phyloP scores from a whole-genome alignment of 306 rosid genomes.

The Castanea mollissima region DNA sequence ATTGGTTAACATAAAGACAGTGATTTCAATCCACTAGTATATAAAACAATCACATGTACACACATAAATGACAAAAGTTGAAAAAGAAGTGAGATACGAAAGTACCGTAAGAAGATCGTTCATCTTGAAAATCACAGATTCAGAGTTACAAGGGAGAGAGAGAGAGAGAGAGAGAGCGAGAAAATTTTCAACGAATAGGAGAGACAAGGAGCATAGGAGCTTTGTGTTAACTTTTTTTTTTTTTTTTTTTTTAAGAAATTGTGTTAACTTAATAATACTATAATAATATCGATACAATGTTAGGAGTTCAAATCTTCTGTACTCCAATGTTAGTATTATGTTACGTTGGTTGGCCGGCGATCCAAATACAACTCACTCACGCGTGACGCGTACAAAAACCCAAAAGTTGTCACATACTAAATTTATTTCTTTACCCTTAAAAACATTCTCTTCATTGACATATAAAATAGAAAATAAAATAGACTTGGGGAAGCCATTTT shows the following conservation, averaged over 20 bases:
- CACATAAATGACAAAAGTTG: background rate
- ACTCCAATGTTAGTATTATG: background rate
- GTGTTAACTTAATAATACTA: background rate
- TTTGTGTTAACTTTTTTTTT: background rate
- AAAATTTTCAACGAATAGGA: background rate
- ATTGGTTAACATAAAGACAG: background rate
- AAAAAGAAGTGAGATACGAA: conserved; percentile 10
- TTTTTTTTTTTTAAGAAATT: no score
- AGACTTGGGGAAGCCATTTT: no score
- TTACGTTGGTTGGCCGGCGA: conserved; percentile 46
- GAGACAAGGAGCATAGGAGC: background rate
- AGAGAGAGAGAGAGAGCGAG: background rate
- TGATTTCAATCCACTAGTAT: conserved; percentile 23
- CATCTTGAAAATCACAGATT: conserved; percentile 48
- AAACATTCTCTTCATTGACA: no score
- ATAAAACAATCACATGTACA: background rate
- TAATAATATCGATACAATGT: background rate
- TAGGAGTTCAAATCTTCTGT: background rate
- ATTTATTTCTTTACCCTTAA: no score
- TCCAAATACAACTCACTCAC: conserved; percentile 6
- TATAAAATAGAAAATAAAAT: no score
- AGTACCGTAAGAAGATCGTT: conserved; percentile 91
- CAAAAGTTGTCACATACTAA: conserved; percentile 25
- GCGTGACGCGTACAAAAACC: background rate
- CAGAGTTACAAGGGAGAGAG: conserved; percentile 2